Evolutionary conservation across 192 early-diverging fungal genomes (phyloP), one percentile per base, ranked within the genome.

Genomic region (Thoreauomyces humboldtii): DNA sequence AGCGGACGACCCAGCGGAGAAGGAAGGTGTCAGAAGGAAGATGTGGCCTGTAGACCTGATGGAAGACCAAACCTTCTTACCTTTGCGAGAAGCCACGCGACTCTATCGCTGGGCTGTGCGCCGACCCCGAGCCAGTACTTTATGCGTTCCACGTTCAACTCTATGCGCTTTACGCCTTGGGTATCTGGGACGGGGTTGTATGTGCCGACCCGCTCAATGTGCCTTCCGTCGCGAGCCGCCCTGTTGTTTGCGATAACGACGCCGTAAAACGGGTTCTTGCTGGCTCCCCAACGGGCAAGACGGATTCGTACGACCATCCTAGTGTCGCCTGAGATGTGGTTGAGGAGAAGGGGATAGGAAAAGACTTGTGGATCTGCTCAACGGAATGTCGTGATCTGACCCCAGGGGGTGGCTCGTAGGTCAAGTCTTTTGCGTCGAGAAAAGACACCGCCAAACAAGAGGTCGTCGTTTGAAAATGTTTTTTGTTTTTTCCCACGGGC

Each of bases 71-170:
- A 12, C 38, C 17, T 41, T 41, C 17, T 22, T 70, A 91, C 89
- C 86, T 91, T 91, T 56, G 85, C 88, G 21, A 99, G 75, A 73
- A 99, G 72, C 67, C 88, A 91, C 24, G 84, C 86, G n/a, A 95
- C 96, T 38, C 87, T 77, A 31, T 92, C 89, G n/a, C 87, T 86
- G 2, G 94, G 94, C 79, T 95, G 91, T n/a, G 96, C 96, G 7
- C 96, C 96, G 24, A 92, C 92, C 19, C 88, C 89, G 43, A 99
- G 75, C 96, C 96, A 99, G 74, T 99, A 95, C 74, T 98, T 95
- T 72, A 90, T 89, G 33, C 95, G 87, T 35, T 88, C 90, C 74
- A 87, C 80, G 66, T 95, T 87, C 50, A 96, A 76, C 34, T 90
- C 87, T 41, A 99, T 77, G 38, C 90, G 88, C 73, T 98, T 97